A percentile compares a stretch with the other conserved stretches of the same genome.
Evolutionary conservation across 768 basidiomycete species (phyloP).

Genomic region (Suillus lakei): DNA sequence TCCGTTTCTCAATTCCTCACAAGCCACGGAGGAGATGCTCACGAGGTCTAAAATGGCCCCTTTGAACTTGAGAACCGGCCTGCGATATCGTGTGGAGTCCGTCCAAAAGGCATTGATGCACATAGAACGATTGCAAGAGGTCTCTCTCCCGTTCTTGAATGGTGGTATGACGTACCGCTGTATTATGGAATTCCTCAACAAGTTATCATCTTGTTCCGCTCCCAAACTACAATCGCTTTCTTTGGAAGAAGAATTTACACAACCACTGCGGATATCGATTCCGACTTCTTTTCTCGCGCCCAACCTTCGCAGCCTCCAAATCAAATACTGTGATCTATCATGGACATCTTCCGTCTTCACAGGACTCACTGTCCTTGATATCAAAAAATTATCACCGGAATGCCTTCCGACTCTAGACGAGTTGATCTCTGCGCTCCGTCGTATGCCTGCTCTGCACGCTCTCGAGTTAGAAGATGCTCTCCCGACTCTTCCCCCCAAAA

Average conservation of each 20-base stretch:
- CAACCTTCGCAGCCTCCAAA: constrained; percentile 40
- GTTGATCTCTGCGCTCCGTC: constrained; percentile 37
- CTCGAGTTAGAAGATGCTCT: constrained; percentile 43
- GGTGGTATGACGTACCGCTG: constrained; percentile 26
- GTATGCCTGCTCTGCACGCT: constrained; percentile 38
- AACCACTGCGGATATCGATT: background rate
- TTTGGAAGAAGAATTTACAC: constrained; percentile 20
- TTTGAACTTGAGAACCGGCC: constrained; percentile 28
- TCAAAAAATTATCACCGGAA: constrained; percentile 32
- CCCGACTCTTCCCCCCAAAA: constrained; percentile 19
- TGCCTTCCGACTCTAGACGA: constrained; percentile 36
- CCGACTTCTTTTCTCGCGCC: constrained; percentile 27
- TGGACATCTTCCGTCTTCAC: constrained; percentile 42
- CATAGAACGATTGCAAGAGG: constrained; percentile 37
- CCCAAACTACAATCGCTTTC: constrained; percentile 40
- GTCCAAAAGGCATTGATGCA: constrained; percentile 38
- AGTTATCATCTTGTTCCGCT: constrained; percentile 24
- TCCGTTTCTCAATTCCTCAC: constrained; percentile 36
- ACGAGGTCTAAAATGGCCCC: constrained; percentile 48
- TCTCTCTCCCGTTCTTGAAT: constrained; percentile 30
- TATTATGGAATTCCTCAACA: constrained; percentile 32
- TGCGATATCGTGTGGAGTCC: constrained; percentile 30
- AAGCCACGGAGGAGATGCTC: constrained; percentile 49
- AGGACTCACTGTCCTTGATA: constrained; percentile 42
- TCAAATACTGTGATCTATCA: constrained; percentile 38